Percentiles rank a stretch among this genome's conserved stretches.
phyloP scores from a whole-genome alignment of 169 alveolate species.

The Plasmodium chabaudi region DNA sequence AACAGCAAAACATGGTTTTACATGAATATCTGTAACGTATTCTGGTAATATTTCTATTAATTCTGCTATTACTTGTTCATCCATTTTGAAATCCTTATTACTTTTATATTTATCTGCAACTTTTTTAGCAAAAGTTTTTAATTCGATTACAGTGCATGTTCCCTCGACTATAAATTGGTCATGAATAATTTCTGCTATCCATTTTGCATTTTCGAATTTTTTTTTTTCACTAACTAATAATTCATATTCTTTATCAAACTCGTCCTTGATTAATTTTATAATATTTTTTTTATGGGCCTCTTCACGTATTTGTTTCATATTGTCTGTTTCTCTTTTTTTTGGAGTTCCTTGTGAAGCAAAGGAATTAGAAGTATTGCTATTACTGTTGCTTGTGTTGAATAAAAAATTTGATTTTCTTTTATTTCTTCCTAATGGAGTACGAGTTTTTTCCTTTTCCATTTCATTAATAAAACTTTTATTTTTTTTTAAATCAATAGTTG shows the following conservation, averaged over 20 bases:
- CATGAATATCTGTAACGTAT: slow-evolving; percentile 26
- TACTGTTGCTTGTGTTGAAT: not conserved
- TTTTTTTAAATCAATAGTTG: slow-evolving; percentile 43
- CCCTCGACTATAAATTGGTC: slow-evolving; percentile 60
- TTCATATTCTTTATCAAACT: slow-evolving; percentile 65
- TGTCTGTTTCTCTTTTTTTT: slow-evolving; percentile 59
- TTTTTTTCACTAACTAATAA: slow-evolving; percentile 44
- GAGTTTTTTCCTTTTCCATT: slow-evolving; percentile 62
- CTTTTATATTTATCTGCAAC: slow-evolving; percentile 64
- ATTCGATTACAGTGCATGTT: slow-evolving; percentile 36
- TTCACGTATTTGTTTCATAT: slow-evolving; percentile 60
- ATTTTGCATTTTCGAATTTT: slow-evolving; percentile 69
- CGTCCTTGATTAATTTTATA: slow-evolving; percentile 42
- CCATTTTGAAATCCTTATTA: slow-evolving; percentile 38
- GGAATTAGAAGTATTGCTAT: not conserved
- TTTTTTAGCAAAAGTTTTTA: slow-evolving; percentile 46
- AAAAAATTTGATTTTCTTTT: slow-evolving; percentile 23
- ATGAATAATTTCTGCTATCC: slow-evolving; percentile 75
- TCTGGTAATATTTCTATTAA: slow-evolving; percentile 44
- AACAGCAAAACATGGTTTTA: slow-evolving; percentile 61
- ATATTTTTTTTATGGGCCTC: slow-evolving; percentile 73
- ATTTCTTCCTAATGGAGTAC: slow-evolving; percentile 76
- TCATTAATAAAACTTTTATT: slow-evolving; percentile 34
- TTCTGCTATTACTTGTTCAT: slow-evolving; percentile 35
- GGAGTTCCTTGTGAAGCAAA: slow-evolving; percentile 24